Base-by-base conservation (phyloP, 164 flowering plant genomes). In the Euptelea pleiosperma region DNA sequence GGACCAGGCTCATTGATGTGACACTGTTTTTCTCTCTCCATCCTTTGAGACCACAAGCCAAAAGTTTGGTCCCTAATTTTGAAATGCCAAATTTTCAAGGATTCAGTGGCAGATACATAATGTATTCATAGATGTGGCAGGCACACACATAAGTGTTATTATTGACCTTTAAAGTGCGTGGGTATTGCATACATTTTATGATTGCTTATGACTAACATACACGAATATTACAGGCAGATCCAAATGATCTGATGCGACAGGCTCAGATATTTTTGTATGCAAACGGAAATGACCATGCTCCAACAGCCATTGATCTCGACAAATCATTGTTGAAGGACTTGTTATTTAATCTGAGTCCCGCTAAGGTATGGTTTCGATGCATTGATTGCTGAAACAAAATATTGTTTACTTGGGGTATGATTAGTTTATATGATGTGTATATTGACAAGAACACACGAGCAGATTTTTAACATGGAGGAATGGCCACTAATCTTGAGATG, bases 241-340 rank as follows among this genome's bases (percentile, higher is more conserved):
- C 80, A 45, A 77, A 74, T 70, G 84, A 82, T 71, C 62, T 90
- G 47, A 82, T 90, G 86, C 75, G 69, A 58, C 84, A 74, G 60
- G 86, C 98, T 60, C 97, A 85, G 71, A 73, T 76, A 58, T 87
- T 87, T 66, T 14, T 79, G 51, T 90, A 90, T 68, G 84, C 83
- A 14, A 65, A 58, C 6, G 63, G 69, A 31, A 58, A 43, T n/a
- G 52, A 58, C 6, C 49, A 34, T 6, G 58, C 63, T 3, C 69
- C 99, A 36, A 93, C 99, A 47, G 87, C 97, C 45, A 81, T 93
- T 69, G 91, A 86, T 46, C 72, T 88, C 7, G 86, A 90, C 74
- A 93, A 81, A 70, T 70, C 93, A 30, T 62, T 93, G 45, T 39
- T 91, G 61, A 77, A 61, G 68, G 95, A 86, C 39, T 73, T 90